Conservation (phyloP, 192 early-diverging fungal genomes). For the Coemansia sp. region DNA sequence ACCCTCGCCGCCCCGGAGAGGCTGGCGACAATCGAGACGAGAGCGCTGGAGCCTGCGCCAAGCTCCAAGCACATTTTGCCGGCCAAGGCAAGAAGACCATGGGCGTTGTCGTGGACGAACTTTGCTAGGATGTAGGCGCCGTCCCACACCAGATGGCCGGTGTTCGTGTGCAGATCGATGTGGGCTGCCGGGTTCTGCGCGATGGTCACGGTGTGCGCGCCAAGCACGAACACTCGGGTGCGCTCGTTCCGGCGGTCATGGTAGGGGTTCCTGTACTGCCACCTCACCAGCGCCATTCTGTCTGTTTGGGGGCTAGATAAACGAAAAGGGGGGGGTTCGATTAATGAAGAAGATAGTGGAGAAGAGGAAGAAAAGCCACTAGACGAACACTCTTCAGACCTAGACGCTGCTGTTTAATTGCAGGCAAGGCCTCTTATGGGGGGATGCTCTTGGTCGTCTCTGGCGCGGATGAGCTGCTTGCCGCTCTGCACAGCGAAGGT, state of each 20-base stretch:
- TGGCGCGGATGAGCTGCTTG: conserved; percentile 40
- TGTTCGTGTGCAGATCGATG: conserved; percentile 23
- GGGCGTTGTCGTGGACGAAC: conserved; percentile 12
- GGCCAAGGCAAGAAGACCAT: neutral
- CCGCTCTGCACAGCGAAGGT: conserved; percentile 34
- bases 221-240: conserved; percentile 21
- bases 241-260: conserved; percentile 6
- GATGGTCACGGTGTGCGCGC: conserved; percentile 18
- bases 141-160: conserved; percentile 33
- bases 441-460: conserved; percentile 3
- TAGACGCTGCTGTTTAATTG: too few species aligned
- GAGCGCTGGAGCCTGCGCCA: conserved; percentile 18
- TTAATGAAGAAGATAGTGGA: too few species aligned
- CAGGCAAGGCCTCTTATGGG: too few species aligned
- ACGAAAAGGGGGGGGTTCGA: too few species aligned
- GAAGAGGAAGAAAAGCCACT: too few species aligned
- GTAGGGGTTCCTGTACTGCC: conserved; percentile 34
- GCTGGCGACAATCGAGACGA: conserved; percentile 19
- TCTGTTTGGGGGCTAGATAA: neutral
- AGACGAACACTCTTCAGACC: too few species aligned
- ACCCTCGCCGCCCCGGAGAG: conserved; percentile 4
- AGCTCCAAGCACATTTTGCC: conserved; percentile 25
- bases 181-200: conserved; percentile 12
- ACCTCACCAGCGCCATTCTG: conserved; percentile 20
- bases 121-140: conserved; percentile 28